Conservation (phyloP, 2,329 filamentous ascomycete species). For the Neurospora sp. region DNA sequence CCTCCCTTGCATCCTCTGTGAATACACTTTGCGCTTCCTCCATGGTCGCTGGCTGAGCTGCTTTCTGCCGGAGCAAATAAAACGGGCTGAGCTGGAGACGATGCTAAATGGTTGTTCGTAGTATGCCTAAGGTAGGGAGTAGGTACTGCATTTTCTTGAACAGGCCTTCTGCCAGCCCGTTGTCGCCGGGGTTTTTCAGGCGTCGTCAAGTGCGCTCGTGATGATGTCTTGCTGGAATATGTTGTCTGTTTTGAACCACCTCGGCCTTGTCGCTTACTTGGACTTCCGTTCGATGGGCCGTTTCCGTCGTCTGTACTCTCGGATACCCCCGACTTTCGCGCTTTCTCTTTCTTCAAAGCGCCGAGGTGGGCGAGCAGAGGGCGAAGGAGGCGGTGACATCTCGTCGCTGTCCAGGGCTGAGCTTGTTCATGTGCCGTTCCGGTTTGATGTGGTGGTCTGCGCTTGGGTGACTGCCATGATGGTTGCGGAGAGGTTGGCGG, state of each 20-base stretch:
- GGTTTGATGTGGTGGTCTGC: not conserved
- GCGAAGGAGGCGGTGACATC: constrained; percentile 36
- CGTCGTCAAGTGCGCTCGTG: not conserved
- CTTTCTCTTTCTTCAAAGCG: constrained; percentile 27
- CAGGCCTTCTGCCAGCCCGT: not conserved
- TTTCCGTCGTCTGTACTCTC: not conserved
- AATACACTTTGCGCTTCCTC: not conserved
- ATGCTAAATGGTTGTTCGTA: not conserved
- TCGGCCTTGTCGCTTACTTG: not conserved
- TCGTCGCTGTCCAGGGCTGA: constrained; percentile 34
- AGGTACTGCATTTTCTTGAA: not conserved
- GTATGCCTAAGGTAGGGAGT: not conserved
- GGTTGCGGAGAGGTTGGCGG: not conserved
- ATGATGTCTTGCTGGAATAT: not conserved
- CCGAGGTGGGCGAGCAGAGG: constrained; percentile 34
- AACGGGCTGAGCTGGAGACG: not conserved
- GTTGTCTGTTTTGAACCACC: not conserved
- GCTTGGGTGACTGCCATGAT: not conserved
- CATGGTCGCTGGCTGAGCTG: not conserved
- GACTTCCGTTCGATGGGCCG: not conserved
- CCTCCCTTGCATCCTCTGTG: not conserved
- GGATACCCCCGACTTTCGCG: constrained; percentile 7
- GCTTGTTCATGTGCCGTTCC: constrained; percentile 3
- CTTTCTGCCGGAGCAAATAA: not conserved
- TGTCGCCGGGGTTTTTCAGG: not conserved